phyloP scores from a whole-genome alignment of 208 protist species.

The Trypanosoma mega region DNA sequence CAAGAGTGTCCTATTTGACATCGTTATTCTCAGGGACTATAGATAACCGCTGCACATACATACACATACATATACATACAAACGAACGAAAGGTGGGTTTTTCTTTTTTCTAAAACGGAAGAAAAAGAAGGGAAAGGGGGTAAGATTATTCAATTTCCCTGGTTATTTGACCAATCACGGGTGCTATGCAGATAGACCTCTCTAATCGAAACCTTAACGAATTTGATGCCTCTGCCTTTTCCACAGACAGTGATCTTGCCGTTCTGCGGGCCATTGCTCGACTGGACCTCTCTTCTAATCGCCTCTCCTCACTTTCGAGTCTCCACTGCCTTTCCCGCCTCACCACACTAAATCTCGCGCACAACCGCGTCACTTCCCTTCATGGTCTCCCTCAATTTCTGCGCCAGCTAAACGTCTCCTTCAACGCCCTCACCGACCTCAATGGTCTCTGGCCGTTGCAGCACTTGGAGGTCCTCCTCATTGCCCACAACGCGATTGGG shows the following conservation, averaged over 20 bases:
- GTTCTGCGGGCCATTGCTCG: conserved; percentile 55
- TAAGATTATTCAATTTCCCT: background rate
- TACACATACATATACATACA: conserved; percentile 11
- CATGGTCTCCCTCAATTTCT: conserved; percentile 22
- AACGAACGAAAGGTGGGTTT: background rate
- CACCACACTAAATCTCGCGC: conserved; percentile 57
- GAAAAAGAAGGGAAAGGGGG: background rate
- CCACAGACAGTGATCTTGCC: conserved; percentile 35
- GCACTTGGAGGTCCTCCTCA: conserved; percentile 49
- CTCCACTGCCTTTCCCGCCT: conserved; percentile 50
- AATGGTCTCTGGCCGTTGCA: conserved; percentile 48
- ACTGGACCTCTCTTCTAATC: conserved; percentile 75
- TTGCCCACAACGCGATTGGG: conserved; percentile 73
- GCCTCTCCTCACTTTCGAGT: conserved; percentile 45
- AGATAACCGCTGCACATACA: conserved; percentile 2
- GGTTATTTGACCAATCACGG: background rate
- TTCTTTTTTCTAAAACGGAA: background rate
- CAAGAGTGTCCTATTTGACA: too few relatives aligned
- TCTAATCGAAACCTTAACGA: conserved; percentile 55
- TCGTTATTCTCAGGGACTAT: too few relatives aligned
- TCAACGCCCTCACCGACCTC: conserved; percentile 24
- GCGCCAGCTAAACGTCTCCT: conserved; percentile 28
- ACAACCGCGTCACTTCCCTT: conserved; percentile 70
- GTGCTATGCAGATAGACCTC: conserved; percentile 61
- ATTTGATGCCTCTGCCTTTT: conserved; percentile 66